Base-by-base conservation (phyloP, 257 asterid genomes). In the Fraxinus americana region DNA sequence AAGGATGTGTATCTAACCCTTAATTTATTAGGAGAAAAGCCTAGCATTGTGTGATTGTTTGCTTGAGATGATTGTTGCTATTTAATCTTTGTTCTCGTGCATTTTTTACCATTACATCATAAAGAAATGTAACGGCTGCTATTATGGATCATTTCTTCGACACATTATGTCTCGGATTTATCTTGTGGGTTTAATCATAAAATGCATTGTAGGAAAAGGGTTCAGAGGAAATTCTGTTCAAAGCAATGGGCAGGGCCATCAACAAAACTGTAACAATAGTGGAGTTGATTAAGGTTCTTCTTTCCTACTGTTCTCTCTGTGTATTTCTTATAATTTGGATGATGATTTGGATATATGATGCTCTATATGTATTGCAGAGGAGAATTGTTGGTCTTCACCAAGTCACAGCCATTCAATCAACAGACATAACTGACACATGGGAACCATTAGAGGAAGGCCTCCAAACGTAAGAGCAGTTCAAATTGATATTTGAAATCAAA, bases 371-470 rank as follows among this genome's bases (percentile, higher is more conserved):
- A 8, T 34, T 76, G 77, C 88, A 88, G 94, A 86, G 94, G 79
- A 89, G 94, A 81, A 84, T 89, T 83, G 91, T 88, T 82, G 88
- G 89, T 79, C 86, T 83, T 82, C 86, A 88, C 89, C 99, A 95
- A 85, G 83, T 89, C 59, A 91, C 97, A 7, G 78, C 91, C 39
- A 92, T 95, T 77, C 89, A 92, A 61, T 95, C 99, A 87, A 91
- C 91, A 27, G 97, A 95, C 80, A 90, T 95, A 73, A 95, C 92
- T 41, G 99, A 95, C 86, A 95, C 96, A 48, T 95, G 97, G 98
- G 99, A 95, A 85, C 99, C 99, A 70, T 86, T 95, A 36, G 99
- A 95, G 87, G 99, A 95, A 88, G 99, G 98, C 80, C 97, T 95
- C 78, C 99, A 92, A 70, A 94, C 78, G 98, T 95, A 91, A 88